A percentile compares a stretch with the other conserved stretches of the same genome.
Evolutionary conservation across 768 basidiomycete genomes (phyloP).

Genomic region (Macrolepiota albuminosa): DNA sequence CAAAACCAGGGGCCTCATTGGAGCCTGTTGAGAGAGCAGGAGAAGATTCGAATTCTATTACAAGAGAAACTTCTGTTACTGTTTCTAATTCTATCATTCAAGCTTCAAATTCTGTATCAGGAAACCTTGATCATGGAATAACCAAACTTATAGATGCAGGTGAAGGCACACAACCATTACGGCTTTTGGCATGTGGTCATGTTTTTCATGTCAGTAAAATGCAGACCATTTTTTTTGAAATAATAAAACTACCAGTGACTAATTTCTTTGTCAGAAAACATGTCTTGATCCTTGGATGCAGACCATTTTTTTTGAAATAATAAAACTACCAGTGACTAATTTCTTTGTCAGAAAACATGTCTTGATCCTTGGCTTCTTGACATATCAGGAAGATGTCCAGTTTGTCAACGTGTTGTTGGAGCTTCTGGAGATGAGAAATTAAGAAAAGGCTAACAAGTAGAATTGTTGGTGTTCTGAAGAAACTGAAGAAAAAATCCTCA

Average conservation of each 20-base stretch:
- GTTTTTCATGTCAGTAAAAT: slow-evolving; percentile 75
- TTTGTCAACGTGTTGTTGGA: slow-evolving; percentile 76
- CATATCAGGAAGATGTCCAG: slow-evolving; percentile 83
- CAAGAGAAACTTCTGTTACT: neutral
- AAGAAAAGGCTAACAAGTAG: neutral
- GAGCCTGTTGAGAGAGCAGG: neutral
- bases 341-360: slow-evolving; percentile 66
- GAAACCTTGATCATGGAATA: neutral
- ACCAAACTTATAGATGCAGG: slow-evolving; percentile 65
- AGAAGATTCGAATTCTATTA: neutral
- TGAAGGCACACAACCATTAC: slow-evolving; percentile 69
- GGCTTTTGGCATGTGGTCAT: slow-evolving; percentile 77
- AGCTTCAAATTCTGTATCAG: neutral
- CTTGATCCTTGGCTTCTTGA: slow-evolving; percentile 86
- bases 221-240: neutral
- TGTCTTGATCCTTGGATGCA: slow-evolving; percentile 94
- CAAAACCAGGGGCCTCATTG: neutral
- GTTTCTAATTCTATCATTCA: slow-evolving; percentile 3
- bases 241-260: neutral
- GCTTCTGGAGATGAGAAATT: slow-evolving; percentile 25
- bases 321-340: neutral
- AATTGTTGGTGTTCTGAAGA: neutral
- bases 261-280: slow-evolving; percentile 53
- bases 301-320: neutral
- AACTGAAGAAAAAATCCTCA: too few species aligned